Base-by-base conservation (phyloP, 768 basidiomycete species). In the Macrolepiota dolichaula region DNA sequence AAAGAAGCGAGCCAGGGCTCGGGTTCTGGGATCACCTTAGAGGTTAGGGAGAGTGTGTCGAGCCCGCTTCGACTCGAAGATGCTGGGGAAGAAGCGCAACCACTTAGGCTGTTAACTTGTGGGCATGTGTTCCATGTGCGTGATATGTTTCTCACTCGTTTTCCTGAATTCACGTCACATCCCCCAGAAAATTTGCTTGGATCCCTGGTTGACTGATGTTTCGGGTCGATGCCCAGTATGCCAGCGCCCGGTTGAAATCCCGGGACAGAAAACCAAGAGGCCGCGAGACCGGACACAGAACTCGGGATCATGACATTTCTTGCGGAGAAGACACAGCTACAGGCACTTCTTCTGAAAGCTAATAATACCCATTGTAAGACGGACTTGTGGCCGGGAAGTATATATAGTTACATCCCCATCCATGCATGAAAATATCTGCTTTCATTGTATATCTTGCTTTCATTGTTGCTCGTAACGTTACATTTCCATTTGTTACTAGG, bases 71-170 rank as follows among this genome's bases (percentile, higher is more conserved):
- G 46, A 19, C 59, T 92, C 53, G 76, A 81, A 64, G 90, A 92
- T 70, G 89, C 88, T 2, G 89, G 91, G 9, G 85, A 87, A 59
- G 89, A 89, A 0, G 80, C 87, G 1, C 89, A 92, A 62, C 91
- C 91, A 4, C 72, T 96, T 65, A 78, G 94, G 68, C 71, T 92
- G 40, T 72, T 95, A 54, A 78, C 78, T 2, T 96, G 94, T 65
- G 89, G 89, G 2, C 94, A 96, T 78, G 91, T 91, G 51, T 96
- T 94, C 74, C 94, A 96, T 75, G 93, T 94, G 63, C 72, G 91
- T 77, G 3, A 35, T 22, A 53, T 32, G 12, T 59, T 29, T 37
- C 55, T n/a, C 12, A 19, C 52, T 52, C 63, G 24, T 32, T 15
- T 35, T 24, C 32, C 29, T n/a, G 44, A 15, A 57, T 38, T 40